Evolutionary conservation across 2,329 filamentous ascomycete species (phyloP).

Genomic region (Rhynchosporium secalis): DNA sequence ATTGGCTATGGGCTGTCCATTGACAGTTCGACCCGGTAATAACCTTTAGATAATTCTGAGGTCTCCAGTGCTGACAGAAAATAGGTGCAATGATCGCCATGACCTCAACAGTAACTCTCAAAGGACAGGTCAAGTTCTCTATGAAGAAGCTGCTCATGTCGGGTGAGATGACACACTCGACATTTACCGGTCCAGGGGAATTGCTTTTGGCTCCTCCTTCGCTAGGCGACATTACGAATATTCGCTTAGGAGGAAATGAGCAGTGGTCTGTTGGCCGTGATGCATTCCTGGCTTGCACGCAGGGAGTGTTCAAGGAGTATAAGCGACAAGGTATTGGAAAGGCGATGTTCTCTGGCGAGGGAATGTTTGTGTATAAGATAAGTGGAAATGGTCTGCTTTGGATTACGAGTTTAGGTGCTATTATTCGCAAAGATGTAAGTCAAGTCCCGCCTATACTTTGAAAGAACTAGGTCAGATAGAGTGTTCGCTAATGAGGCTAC

Average conservation of each 20-base stretch:
- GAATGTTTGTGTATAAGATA: constrained; percentile 86
- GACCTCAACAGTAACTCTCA: constrained; percentile 83
- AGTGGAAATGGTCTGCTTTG: constrained; percentile 79
- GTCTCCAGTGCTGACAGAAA: neutral
- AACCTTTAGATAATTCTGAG: neutral
- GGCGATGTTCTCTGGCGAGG: constrained; percentile 91
- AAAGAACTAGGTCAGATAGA: neutral
- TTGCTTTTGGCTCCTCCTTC: constrained; percentile 77
- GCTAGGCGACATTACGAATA: constrained; percentile 81
- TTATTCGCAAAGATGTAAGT: constrained; percentile 87
- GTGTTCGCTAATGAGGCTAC: constrained; percentile 20
- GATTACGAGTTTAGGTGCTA: constrained; percentile 91
- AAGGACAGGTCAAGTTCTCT: constrained; percentile 80
- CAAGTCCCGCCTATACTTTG: neutral
- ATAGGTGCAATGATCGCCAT: constrained; percentile 89
- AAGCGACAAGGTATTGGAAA: constrained; percentile 85
- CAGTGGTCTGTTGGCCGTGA: constrained; percentile 86
- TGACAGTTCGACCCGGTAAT: constrained; percentile 73
- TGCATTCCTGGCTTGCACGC: constrained; percentile 80
- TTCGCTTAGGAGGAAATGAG: constrained; percentile 70
- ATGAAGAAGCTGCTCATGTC: constrained; percentile 89
- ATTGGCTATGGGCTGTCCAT: constrained; percentile 82
- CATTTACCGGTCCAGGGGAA: constrained; percentile 87
- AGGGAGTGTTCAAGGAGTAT: constrained; percentile 84
- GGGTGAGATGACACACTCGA: constrained; percentile 75